Percentiles rank a stretch among this genome's conserved stretches.
Evolutionary conservation across 805 yeast species (phyloP).

Genomic region (Saccharomycopsis sp.): DNA sequence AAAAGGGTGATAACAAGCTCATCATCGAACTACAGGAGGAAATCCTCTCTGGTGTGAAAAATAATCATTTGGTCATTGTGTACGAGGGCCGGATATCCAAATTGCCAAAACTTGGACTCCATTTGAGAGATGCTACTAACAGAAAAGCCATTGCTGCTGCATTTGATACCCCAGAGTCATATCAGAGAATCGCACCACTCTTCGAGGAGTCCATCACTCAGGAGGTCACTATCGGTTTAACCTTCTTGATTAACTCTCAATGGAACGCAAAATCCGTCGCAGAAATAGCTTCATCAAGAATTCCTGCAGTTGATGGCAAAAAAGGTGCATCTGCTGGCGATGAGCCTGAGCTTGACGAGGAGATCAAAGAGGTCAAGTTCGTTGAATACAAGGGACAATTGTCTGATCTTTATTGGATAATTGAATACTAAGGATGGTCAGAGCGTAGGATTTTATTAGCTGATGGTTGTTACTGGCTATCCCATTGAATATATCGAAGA

Average conservation of each 20-base stretch:
- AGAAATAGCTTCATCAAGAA: neutral
- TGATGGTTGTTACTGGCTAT: too few relatives aligned
- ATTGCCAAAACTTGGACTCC: neutral
- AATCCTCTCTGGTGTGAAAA: neutral
- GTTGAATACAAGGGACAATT: too few relatives aligned
- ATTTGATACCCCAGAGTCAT: neutral
- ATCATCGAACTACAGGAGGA: conserved; percentile 1
- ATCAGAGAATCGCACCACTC: conserved; percentile 1
- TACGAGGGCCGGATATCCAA: neutral
- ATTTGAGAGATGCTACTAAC: neutral
- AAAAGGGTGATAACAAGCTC: neutral
- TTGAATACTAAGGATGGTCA: neutral
- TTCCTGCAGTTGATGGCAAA: conserved; percentile 10
- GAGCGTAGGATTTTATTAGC: too few relatives aligned
- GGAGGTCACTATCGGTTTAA: neutral
- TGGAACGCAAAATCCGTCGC: conserved; percentile 1
- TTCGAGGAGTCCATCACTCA: neutral
- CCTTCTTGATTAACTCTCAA: neutral
- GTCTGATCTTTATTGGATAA: neutral
- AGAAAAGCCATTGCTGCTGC: neutral
- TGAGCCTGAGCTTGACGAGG: too few relatives aligned
- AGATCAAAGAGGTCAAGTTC: conserved; percentile 6
- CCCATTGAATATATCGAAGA: too few relatives aligned
- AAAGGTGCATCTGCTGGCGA: conserved; percentile 5
- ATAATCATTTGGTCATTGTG: neutral